Evolutionary conservation across 306 rosid species (phyloP), one percentile per base, ranked within the genome.

Genomic region (Quercus variabilis): DNA sequence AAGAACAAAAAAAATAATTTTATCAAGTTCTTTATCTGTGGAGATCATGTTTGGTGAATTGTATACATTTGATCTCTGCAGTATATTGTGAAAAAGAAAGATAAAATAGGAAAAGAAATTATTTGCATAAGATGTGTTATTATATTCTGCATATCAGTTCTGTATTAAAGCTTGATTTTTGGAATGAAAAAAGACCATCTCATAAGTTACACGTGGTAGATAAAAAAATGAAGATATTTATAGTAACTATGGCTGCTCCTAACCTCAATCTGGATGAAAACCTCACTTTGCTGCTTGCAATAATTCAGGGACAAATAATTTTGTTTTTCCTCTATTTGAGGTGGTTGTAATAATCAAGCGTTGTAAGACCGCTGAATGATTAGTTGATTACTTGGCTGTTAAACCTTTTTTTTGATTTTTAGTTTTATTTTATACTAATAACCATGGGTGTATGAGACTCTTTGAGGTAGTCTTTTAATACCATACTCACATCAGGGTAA

Each of bases 51-150:
- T 81, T 84, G 87, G 71, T 73, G 80, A 88, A 95, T 84, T 91
- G 97, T 91, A 85, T 86, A 87, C 96, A 90, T 75, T 26, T 81
- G 95, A 87, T 92, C 96, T 89, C 94, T 90, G 82, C 94, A 85
- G 89, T 76, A 74, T 84, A 75, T 77, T 69, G 87, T 87, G 88
- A 64, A 85, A 89, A 84, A 82, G 80, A 79, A 83, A 76, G 56
- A 84, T 75, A 84, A 60, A 55, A 23, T 33, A 62, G 64, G 73
- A 57, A 58, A 63, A 81, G 81, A 18, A 63, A 21, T 77, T 74
- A 71, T 81, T 76, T 71, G 17, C 72, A 15, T 31, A 9, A 28
- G 67, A 58, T 54, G 6, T 33, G 63, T 67, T 72, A 43, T 73
- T 41, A 55, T 71, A 35, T 81, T 74, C 54, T 76, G 30, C 56